Conservation (phyloP, 148 eudicot genomes). For the Hydrangea macrophylla region DNA sequence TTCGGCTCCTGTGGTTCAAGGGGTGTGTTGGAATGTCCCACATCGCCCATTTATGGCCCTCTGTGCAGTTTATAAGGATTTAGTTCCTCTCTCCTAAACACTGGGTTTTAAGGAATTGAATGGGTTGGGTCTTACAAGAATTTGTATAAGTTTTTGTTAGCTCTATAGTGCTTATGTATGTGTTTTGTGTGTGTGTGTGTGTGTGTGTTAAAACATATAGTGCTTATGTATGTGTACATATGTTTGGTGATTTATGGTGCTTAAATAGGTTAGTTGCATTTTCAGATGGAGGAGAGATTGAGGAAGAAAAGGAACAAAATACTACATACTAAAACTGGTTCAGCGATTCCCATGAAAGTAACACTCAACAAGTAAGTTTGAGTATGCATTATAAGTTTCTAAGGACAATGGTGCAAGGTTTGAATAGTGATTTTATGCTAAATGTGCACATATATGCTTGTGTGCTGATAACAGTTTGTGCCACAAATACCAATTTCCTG, state of each 20-base stretch:
- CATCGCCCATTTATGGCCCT: no score
- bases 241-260: neutral
- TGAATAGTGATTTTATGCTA: neutral
- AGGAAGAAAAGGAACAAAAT: slow-evolving; percentile 80
- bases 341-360: slow-evolving; percentile 68
- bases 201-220: neutral
- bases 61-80: no score
- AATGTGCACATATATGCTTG: neutral
- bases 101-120: no score
- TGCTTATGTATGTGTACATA: neutral
- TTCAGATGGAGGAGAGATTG: slow-evolving; percentile 84
- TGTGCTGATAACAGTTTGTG: no score
- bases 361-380: slow-evolving; percentile 65
- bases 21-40: no score
- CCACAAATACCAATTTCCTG: no score
- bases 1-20: no score
- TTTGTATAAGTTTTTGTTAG: neutral
- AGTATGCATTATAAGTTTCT: neutral
- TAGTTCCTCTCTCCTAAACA: no score
- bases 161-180: neutral
- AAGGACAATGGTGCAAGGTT: neutral
- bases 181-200: neutral
- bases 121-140: no score
- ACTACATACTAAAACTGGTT: slow-evolving; percentile 84
- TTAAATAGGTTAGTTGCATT: slow-evolving; percentile 11